These are phyloP conservation scores for Candida ponderosae DNA, from an alignment of 805 yeast species.

Conservation along the genomic window DNA sequence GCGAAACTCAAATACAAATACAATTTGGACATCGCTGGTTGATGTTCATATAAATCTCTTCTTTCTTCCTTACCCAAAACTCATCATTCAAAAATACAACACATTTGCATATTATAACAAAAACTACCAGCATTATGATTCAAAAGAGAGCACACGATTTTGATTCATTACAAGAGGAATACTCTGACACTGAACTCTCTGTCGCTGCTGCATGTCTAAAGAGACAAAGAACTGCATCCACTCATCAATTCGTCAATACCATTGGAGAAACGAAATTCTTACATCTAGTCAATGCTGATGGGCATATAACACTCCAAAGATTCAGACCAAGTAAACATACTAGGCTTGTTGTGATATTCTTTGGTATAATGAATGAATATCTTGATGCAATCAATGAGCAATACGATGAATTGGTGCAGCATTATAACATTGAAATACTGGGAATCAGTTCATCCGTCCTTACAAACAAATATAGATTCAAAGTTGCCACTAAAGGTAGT, in stretches of 20 bases:
- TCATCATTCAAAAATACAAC: neutral
- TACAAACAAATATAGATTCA: slow-evolving; percentile 10
- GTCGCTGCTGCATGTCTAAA: neutral
- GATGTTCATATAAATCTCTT: too few species aligned
- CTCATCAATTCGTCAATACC: neutral
- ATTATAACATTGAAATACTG: slow-evolving; percentile 8
- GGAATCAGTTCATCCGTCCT: slow-evolving; percentile 14
- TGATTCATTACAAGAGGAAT: neutral
- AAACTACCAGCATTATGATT: neutral
- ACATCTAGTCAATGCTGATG: slow-evolving; percentile 1
- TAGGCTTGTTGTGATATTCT: slow-evolving; percentile 15
- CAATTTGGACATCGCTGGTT: too few species aligned
- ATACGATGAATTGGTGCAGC: neutral
- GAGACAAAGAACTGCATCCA: neutral
- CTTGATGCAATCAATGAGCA: slow-evolving; percentile 5
- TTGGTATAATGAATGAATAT: slow-evolving; percentile 13
- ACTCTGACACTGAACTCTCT: neutral
- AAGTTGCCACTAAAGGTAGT: slow-evolving; percentile 8
- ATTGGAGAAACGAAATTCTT: neutral
- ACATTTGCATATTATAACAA: neutral
- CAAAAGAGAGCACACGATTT: neutral
- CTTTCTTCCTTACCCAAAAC: too few species aligned
- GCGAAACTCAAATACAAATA: too few species aligned
- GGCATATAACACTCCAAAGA: slow-evolving; percentile 1
- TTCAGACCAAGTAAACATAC: slow-evolving; percentile 2